Base-by-base conservation (phyloP, 2,329 filamentous ascomycete genomes). In the Beauveria asiatica region DNA sequence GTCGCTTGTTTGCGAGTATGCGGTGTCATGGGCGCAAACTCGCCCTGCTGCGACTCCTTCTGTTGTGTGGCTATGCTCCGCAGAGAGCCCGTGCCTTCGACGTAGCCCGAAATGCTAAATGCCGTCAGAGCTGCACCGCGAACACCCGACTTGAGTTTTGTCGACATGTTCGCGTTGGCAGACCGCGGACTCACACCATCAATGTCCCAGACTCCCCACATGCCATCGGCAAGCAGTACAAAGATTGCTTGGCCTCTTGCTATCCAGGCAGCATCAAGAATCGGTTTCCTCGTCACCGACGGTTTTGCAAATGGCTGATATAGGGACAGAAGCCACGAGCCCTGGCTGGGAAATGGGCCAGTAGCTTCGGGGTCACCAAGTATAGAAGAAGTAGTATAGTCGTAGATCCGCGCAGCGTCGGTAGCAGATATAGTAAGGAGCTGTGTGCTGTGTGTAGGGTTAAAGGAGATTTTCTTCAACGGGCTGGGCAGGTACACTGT, bases 161-260 rank as follows among this genome's bases (percentile, higher is more conserved):
- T 78, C 25, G 83, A 76, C 4, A 83, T 69, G 0, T 75, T 69
- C 61, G 76, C 69, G 52, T 76, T 70, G 11, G 72, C 63, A 13
- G 68, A 66, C 41, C 77, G 69, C 1, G 82, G 80, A 44, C 80
- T 80, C 33, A 76, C 76, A 8, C 83, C 82, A 63, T 86, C 82
- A 49, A 87, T 77, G 65, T 87, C 84, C 84, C 84, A 87, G 39
- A 87, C 81, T 16, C 83, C 85, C 85, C 85, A 87, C 68, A 84
- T 83, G 7, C 84, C 85, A 65, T 87, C 85, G 1, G 81, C 80
- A 3, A 87, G 73, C 2, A 87, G 74, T 1, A 77, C 76, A 45
- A 87, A 72, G 30, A 87, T 74, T 5, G 84, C 84, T 51, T 80
- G 78, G 10, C 85, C 85, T 61, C 81, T 79, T 2, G 79, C 75